Evolutionary conservation across 1,139 yeast genomes (phyloP).

Genomic region (Saccharomyces hybrid): DNA sequence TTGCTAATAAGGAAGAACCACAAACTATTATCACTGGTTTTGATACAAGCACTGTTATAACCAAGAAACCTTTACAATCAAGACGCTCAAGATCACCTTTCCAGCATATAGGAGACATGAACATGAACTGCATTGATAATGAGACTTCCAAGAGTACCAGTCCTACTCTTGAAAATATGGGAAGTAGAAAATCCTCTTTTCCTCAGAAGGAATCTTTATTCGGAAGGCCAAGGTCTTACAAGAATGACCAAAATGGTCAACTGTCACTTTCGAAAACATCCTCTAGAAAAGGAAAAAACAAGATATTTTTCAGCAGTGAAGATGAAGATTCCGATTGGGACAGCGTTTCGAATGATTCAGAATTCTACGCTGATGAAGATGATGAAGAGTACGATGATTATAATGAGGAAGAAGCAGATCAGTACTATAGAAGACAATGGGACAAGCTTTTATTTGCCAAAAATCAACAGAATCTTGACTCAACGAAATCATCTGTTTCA

Average conservation of each 20-base stretch:
- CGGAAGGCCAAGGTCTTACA: slow-evolving; percentile 8
- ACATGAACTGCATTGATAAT: not conserved
- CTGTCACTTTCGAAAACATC: not conserved
- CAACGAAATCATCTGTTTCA: slow-evolving; percentile 5
- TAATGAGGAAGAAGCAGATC: slow-evolving; percentile 28
- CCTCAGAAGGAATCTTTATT: slow-evolving; percentile 11
- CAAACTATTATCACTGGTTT: slow-evolving; percentile 22
- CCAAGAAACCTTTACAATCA: slow-evolving; percentile 7
- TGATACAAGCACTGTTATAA: slow-evolving; percentile 18
- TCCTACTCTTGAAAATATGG: not conserved
- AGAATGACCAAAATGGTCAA: not conserved
- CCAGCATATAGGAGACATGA: not conserved
- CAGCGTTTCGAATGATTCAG: slow-evolving; percentile 24
- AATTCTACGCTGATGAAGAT: slow-evolving; percentile 21
- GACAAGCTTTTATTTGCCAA: slow-evolving; percentile 26
- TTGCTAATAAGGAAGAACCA: slow-evolving; percentile 14
- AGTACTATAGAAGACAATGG: slow-evolving; percentile 29
- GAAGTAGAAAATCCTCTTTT: not conserved
- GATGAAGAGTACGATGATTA: slow-evolving; percentile 20
- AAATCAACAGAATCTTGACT: slow-evolving; percentile 3
- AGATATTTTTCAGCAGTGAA: slow-evolving; percentile 29
- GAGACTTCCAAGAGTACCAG: not conserved
- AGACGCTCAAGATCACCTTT: slow-evolving; percentile 2
- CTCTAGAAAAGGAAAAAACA: slow-evolving; percentile 8
- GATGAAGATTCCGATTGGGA: slow-evolving; percentile 31